These are phyloP conservation scores for Saraca asoca DNA, from an alignment of 331 rosid genomes.

Conservation along the genomic window DNA sequence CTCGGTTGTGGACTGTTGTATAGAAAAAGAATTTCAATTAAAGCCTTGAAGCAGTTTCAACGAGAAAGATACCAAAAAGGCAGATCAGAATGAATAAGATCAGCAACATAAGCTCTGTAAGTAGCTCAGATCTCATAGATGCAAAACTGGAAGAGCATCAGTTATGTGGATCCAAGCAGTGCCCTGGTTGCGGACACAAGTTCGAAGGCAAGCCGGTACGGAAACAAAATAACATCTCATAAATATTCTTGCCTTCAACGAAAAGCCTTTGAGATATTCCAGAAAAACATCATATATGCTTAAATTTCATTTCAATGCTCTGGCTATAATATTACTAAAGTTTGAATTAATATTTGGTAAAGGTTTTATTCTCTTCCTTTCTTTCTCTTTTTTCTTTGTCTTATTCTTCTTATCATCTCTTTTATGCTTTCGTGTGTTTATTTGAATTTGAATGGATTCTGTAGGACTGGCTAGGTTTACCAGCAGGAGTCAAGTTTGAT, in stretches of 20 bases:
- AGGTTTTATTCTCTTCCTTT: conserved; percentile 31
- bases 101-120: conserved; percentile 58
- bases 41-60: conserved; percentile 26
- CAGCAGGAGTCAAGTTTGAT: conserved; percentile 99
- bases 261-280: conserved; percentile 37
- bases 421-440: conserved; percentile 5
- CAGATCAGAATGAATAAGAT: conserved; percentile 49
- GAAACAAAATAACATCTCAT: conserved; percentile 19
- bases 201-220: conserved; percentile 84
- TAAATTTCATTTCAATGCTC: conserved; percentile 11
- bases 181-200: conserved; percentile 96
- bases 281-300: conserved; percentile 27
- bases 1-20: conserved; percentile 40
- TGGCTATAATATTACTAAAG: conserved; percentile 17
- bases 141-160: conserved; percentile 97
- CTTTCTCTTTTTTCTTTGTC: background rate
- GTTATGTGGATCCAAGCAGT: conserved; percentile 92
- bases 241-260: conserved; percentile 44
- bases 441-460: conserved; percentile 32
- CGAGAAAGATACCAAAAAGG: conserved; percentile 37
- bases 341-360: conserved; percentile 11
- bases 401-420: background rate
- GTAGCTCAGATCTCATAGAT: conserved; percentile 90
- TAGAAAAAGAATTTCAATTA: conserved; percentile 35
- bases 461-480: conserved; percentile 98